Conservation (phyloP, 2,329 filamentous ascomycete genomes). For the Aspergillus terreus region DNA sequence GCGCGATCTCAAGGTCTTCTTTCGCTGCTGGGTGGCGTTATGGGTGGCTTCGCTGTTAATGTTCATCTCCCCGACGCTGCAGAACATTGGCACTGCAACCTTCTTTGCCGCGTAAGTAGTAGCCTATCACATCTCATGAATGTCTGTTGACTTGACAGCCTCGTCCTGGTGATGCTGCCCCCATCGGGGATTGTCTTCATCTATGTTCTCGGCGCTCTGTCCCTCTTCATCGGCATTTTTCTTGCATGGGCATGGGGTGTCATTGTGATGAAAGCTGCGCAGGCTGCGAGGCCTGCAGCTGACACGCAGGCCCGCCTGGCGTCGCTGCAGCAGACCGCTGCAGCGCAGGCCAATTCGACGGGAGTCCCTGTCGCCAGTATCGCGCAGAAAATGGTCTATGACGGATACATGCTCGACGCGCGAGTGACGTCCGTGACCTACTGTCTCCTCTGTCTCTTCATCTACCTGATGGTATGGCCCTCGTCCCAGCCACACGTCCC, state of each 20-base stretch:
- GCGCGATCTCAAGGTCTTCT: constrained; percentile 45
- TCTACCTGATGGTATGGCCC: constrained; percentile 38
- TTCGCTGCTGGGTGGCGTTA: constrained; percentile 45
- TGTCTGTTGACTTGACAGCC: constrained; percentile 10
- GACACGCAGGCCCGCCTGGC: constrained; percentile 35
- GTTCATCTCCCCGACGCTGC: constrained; percentile 44
- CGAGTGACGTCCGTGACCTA: constrained; percentile 38
- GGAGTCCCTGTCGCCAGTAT: constrained; percentile 26
- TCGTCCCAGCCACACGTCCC: neutral
- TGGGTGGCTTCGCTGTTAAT: constrained; percentile 48
- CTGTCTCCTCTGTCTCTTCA: constrained; percentile 42
- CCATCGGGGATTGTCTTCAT: constrained; percentile 46
- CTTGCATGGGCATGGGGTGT: constrained; percentile 51
- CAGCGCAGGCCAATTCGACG: constrained; percentile 30
- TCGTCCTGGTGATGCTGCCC: constrained; percentile 45
- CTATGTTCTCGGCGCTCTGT: constrained; percentile 41
- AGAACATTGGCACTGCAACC: constrained; percentile 41
- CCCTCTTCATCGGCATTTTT: constrained; percentile 46
- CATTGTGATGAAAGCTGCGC: constrained; percentile 47
- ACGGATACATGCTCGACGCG: constrained; percentile 48
- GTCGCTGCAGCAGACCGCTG: constrained; percentile 31
- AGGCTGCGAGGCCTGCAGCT: constrained; percentile 39
- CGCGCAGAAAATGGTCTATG: constrained; percentile 37
- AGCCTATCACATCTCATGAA: neutral
- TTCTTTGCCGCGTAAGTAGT: constrained; percentile 37